These are phyloP conservation scores for Irineochytrium annulatum DNA, from an alignment of 192 early-diverging fungal species.

Conservation along the genomic window DNA sequence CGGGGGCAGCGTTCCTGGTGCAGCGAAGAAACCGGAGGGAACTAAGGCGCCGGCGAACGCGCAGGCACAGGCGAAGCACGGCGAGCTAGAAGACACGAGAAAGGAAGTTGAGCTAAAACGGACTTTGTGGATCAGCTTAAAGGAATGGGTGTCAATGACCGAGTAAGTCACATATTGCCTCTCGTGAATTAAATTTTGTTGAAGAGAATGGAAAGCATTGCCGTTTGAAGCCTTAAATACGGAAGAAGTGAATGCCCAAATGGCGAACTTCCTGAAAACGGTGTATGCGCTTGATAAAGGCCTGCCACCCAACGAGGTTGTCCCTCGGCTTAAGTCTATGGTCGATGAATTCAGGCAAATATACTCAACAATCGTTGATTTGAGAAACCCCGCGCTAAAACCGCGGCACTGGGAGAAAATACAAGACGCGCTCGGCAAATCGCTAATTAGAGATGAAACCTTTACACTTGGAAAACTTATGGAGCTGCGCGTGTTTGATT, in stretches of 20 bases:
- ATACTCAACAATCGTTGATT: constrained; percentile 57
- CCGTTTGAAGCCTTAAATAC: constrained; percentile 53
- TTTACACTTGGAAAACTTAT: constrained; percentile 52
- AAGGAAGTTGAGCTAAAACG: constrained; percentile 53
- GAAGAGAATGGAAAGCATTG: constrained; percentile 41
- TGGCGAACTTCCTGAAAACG: constrained; percentile 46
- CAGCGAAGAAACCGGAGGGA: constrained; percentile 12
- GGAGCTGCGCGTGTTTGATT: constrained; percentile 51
- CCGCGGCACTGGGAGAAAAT: constrained; percentile 60
- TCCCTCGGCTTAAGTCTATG: constrained; percentile 51
- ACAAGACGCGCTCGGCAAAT: constrained; percentile 53
- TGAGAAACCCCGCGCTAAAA: constrained; percentile 60
- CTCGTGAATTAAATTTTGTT: not conserved
- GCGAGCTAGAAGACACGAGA: constrained; percentile 54
- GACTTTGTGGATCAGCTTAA: constrained; percentile 53
- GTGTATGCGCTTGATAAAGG: constrained; percentile 61
- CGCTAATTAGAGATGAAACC: constrained; percentile 45
- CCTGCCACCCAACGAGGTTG: constrained; percentile 63
- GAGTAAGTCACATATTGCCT: constrained; percentile 28
- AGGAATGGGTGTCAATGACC: constrained; percentile 52
- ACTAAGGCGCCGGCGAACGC: constrained; percentile 7
- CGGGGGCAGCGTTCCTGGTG: constrained; percentile 35
- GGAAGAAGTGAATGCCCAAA: constrained; percentile 55
- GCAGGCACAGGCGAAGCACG: constrained; percentile 18
- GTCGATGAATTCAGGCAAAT: constrained; percentile 53